Conservation (phyloP, 1,284 basidiomycete genomes). For the Leucoagaricus sp. region DNA sequence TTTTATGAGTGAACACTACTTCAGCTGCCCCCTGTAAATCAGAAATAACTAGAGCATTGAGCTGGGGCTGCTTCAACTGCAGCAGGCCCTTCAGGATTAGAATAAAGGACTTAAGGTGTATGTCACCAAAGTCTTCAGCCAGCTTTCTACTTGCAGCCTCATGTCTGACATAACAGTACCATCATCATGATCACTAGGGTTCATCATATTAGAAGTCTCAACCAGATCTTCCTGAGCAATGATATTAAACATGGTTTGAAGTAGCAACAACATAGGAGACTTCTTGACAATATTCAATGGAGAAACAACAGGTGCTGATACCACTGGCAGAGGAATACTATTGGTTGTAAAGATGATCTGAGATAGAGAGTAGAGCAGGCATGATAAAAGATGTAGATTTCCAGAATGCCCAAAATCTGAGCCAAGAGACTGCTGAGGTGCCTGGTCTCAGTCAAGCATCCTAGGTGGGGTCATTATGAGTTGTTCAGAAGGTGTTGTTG, state of each 20-base stretch:
- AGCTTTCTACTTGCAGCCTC: no score
- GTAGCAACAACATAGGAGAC: conserved; percentile 17
- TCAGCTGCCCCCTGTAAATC: no score
- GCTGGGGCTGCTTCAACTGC: no score
- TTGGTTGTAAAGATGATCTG: neutral
- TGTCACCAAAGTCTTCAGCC: no score
- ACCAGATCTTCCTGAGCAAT: conserved; percentile 1
- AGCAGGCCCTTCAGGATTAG: no score
- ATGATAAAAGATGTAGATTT: conserved; percentile 9
- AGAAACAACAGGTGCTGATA: conserved; percentile 4
- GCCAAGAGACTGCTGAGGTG: neutral
- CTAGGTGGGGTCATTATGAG: conserved; percentile 4
- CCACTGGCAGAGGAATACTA: neutral
- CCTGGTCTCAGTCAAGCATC: neutral
- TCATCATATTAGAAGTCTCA: no score
- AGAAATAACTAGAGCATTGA: no score
- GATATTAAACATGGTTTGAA: conserved; percentile 1
- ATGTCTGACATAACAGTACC: no score
- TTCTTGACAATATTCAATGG: conserved; percentile 24
- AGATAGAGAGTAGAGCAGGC: conserved; percentile 14
- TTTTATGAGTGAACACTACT: no score
- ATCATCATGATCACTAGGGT: no score
- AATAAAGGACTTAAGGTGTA: no score
- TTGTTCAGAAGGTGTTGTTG: conserved; percentile 18
- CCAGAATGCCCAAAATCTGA: neutral